Percentiles rank a stretch among this genome's conserved stretches.
Evolutionary conservation across 1,284 basidiomycete genomes (phyloP).

Genomic region (Ustilago esculenta): DNA sequence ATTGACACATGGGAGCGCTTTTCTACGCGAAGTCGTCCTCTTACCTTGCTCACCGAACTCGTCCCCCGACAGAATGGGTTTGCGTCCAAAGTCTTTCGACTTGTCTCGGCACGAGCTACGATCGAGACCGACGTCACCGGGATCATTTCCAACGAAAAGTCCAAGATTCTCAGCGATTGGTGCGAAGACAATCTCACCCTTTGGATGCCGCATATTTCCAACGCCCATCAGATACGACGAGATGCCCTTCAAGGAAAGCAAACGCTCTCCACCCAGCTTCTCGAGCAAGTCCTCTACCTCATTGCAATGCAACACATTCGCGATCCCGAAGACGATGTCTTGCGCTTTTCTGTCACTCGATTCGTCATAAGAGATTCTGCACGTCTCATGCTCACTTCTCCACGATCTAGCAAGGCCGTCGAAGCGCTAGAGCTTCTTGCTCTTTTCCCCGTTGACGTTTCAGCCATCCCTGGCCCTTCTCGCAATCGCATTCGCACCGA

Average conservation of each 20-base stretch:
- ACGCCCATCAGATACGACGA: slow-evolving; percentile 35
- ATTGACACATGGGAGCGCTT: slow-evolving; percentile 43
- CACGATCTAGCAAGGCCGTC: slow-evolving; percentile 26
- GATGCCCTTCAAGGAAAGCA: slow-evolving; percentile 29
- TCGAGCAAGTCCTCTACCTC: slow-evolving; percentile 42
- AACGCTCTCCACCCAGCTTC: slow-evolving; percentile 35
- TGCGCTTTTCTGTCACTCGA: slow-evolving; percentile 29
- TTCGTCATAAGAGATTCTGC: slow-evolving; percentile 36
- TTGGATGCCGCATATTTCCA: slow-evolving; percentile 39
- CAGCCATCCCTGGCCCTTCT: slow-evolving; percentile 34
- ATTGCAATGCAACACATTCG: slow-evolving; percentile 43
- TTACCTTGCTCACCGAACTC: slow-evolving; percentile 40
- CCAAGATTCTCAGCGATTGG: slow-evolving; percentile 42
- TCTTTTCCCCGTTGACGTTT: slow-evolving; percentile 42
- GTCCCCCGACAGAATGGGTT: slow-evolving; percentile 39
- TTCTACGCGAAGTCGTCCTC: slow-evolving; percentile 34
- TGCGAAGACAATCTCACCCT: slow-evolving; percentile 39
- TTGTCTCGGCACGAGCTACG: slow-evolving; percentile 37
- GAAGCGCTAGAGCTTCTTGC: slow-evolving; percentile 38
- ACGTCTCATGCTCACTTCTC: slow-evolving; percentile 37
- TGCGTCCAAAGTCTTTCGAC: slow-evolving; percentile 39
- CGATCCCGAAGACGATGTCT: slow-evolving; percentile 35
- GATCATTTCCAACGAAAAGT: slow-evolving; percentile 30
- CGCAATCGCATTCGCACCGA: slow-evolving; percentile 40
- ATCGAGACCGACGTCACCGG: slow-evolving; percentile 41